A percentile compares a stretch with the other conserved stretches of the same genome.
Conservation (phyloP, 345 rosid species). For the Salix dunnii region DNA sequence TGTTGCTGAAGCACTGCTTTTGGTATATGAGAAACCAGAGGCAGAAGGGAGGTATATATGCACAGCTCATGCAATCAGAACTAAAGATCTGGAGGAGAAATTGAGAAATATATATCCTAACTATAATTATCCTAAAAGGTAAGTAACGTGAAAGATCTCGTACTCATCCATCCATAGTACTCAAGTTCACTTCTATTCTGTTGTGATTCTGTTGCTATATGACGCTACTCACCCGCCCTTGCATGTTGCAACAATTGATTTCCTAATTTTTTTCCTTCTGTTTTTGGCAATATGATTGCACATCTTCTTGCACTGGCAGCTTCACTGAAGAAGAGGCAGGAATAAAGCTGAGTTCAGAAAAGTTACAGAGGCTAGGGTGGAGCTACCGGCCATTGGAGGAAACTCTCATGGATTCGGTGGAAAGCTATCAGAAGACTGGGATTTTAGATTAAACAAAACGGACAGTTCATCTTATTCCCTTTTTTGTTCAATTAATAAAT, state of each 20-base stretch:
- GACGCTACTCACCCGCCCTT: background rate
- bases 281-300: background rate
- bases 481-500: too few relatives aligned
- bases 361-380: conserved; percentile 33
- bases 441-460: conserved; percentile 1
- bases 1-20: conserved; percentile 27
- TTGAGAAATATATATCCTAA: conserved; percentile 20
- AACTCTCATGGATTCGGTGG: conserved; percentile 33
- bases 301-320: background rate
- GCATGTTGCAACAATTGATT: background rate
- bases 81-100: conserved; percentile 20
- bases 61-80: conserved; percentile 15
- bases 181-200: background rate
- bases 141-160: conserved; percentile 1
- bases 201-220: background rate
- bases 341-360: conserved; percentile 18
- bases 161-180: background rate
- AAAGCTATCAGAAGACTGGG: conserved; percentile 25
- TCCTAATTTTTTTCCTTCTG: background rate
- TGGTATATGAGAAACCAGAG: conserved; percentile 27
- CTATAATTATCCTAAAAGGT: conserved; percentile 24
- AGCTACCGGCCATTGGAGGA: conserved; percentile 30
- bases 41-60: conserved; percentile 34
- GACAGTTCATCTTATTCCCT: too few relatives aligned
- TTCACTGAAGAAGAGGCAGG: conserved; percentile 17